These are phyloP conservation scores for Whalleya microplaca DNA, from an alignment of 2,329 filamentous ascomycete genomes.

Conservation along the genomic window DNA sequence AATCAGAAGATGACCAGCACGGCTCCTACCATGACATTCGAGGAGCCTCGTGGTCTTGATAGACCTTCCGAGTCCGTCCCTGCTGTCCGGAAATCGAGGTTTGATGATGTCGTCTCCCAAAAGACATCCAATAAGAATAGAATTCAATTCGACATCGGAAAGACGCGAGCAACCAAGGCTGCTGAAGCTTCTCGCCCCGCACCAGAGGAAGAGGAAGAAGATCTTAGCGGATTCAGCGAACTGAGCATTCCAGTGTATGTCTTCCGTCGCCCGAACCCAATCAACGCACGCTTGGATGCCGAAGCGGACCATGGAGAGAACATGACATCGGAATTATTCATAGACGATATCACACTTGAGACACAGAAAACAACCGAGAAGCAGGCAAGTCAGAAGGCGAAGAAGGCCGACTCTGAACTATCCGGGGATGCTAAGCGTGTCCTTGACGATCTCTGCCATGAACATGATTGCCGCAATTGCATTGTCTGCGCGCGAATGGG, in stretches of 20 bases:
- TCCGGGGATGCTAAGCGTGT: slow-evolving; percentile 57
- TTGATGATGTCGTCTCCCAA: slow-evolving; percentile 15
- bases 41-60: slow-evolving; percentile 21
- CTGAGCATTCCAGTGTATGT: slow-evolving; percentile 35
- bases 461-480: slow-evolving; percentile 61
- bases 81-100: slow-evolving; percentile 14
- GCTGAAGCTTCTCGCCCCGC: slow-evolving; percentile 6
- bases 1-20: slow-evolving; percentile 14
- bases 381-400: slow-evolving; percentile 38
- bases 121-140: slow-evolving; percentile 18
- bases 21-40: background rate
- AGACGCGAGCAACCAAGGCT: background rate
- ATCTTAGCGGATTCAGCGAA: slow-evolving; percentile 37
- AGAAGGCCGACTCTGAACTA: slow-evolving; percentile 47
- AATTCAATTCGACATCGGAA: background rate
- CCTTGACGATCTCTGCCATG: slow-evolving; percentile 53
- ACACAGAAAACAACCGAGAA: slow-evolving; percentile 38
- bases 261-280: slow-evolving; percentile 29
- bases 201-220: slow-evolving; percentile 34
- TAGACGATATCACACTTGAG: slow-evolving; percentile 61
- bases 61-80: slow-evolving; percentile 3
- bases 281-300: slow-evolving; percentile 32
- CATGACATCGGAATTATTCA: slow-evolving; percentile 62
- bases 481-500: slow-evolving; percentile 60
- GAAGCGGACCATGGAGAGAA: slow-evolving; percentile 48